Evolutionary conservation across 345 rosid species (phyloP).

Genomic region (Turritis glabra): DNA sequence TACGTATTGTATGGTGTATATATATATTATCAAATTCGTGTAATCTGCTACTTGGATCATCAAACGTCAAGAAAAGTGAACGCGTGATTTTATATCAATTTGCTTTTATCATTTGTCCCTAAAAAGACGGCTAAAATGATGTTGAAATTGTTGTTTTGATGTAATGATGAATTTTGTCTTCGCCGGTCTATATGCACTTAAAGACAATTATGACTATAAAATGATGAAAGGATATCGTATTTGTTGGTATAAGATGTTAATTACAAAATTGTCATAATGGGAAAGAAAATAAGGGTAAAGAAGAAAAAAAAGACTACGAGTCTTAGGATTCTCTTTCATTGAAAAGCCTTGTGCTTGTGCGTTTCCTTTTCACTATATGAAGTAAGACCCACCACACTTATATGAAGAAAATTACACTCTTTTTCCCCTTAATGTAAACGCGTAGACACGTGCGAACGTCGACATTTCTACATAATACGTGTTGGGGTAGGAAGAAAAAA

Average conservation of each 20-base stretch:
- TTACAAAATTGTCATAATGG: constrained; percentile 6
- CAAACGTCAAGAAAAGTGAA: constrained; percentile 32
- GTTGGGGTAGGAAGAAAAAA: constrained; percentile 36
- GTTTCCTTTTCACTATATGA: constrained; percentile 35
- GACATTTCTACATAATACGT: constrained; percentile 16
- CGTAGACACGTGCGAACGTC: constrained; percentile 39
- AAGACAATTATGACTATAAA: constrained; percentile 29
- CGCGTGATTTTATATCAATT: constrained; percentile 32
- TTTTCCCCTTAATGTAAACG: constrained; percentile 28
- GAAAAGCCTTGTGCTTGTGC: constrained; percentile 44
- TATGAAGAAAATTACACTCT: constrained; percentile 10
- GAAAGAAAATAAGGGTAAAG: constrained; percentile 25
- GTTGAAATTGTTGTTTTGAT: constrained; percentile 38
- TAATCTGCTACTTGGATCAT: constrained; percentile 17
- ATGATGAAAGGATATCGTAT: constrained; percentile 30
- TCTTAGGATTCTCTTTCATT: constrained; percentile 43
- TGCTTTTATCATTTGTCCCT: constrained; percentile 30
- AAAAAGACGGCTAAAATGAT: constrained; percentile 40
- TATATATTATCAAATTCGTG: background rate
- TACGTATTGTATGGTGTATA: background rate
- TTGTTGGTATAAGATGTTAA: constrained; percentile 32
- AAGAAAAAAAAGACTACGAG: constrained; percentile 23
- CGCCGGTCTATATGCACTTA: constrained; percentile 43
- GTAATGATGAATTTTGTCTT: constrained; percentile 36
- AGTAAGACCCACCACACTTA: constrained; percentile 39